These are phyloP conservation scores for Celoporthe dispersa DNA, from an alignment of 2,329 filamentous ascomycete species.

Conservation along the genomic window DNA sequence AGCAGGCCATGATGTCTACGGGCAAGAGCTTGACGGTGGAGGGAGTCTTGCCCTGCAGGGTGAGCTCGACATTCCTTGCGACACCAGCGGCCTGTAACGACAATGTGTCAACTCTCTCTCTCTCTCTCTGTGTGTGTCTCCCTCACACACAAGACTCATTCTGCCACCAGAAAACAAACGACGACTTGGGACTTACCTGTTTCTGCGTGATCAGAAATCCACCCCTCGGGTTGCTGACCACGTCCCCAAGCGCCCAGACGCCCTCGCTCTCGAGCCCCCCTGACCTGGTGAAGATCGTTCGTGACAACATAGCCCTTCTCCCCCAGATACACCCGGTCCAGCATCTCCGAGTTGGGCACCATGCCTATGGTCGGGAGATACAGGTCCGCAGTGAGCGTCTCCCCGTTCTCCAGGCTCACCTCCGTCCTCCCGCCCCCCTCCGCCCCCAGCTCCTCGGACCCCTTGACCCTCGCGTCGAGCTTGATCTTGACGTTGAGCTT, in stretches of 20 bases:
- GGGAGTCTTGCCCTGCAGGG: conserved; percentile 48
- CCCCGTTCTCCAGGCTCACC: conserved; percentile 51
- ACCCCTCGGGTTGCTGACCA: conserved; percentile 54
- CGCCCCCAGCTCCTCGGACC: conserved; percentile 40
- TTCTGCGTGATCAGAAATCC: conserved; percentile 51
- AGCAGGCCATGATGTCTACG: conserved; percentile 53
- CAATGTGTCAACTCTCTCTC: background rate
- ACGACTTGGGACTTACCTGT: conserved; percentile 44
- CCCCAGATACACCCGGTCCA: conserved; percentile 51
- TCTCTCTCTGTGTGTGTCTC: background rate
- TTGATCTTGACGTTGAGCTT: conserved; percentile 56
- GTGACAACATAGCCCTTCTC: conserved; percentile 51
- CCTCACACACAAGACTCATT: background rate
- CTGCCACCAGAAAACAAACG: background rate
- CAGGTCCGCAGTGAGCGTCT: conserved; percentile 56
- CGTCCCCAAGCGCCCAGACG: conserved; percentile 60
- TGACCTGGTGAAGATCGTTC: conserved; percentile 56
- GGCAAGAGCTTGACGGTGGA: conserved; percentile 50
- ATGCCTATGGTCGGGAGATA: conserved; percentile 62
- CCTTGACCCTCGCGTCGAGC: conserved; percentile 46
- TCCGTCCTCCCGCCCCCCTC: conserved; percentile 56
- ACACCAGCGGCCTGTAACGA: conserved; percentile 49
- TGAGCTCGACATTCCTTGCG: conserved; percentile 57
- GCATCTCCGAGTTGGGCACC: conserved; percentile 57
- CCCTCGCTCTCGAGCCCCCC: conserved; percentile 40